Evolutionary conservation across 2,329 filamentous ascomycete species (phyloP).

Genomic region (Arthroderma uncinatum): DNA sequence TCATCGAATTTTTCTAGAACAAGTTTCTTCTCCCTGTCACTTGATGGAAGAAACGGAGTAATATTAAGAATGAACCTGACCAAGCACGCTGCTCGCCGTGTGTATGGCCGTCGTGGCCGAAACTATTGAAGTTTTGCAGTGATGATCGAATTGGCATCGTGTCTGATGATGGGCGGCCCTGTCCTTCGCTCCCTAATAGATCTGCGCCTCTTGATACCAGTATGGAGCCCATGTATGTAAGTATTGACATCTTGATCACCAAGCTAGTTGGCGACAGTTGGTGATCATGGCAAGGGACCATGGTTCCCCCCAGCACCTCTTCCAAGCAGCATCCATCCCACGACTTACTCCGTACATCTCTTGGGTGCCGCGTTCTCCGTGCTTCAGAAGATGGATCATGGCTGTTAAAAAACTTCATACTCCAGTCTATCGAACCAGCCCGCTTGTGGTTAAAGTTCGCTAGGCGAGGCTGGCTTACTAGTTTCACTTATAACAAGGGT

Average conservation of each 20-base stretch:
- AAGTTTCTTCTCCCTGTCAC: background rate
- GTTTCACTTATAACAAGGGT: background rate
- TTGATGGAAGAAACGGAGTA: background rate
- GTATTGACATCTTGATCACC: background rate
- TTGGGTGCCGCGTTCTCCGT: background rate
- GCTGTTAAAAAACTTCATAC: background rate
- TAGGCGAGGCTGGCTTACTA: background rate
- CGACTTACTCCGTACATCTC: too few species aligned
- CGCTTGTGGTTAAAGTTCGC: background rate
- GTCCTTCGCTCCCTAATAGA: background rate
- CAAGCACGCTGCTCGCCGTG: background rate
- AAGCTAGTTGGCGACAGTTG: background rate
- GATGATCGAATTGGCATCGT: slow-evolving; percentile 1
- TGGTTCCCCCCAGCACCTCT: background rate
- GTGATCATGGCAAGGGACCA: background rate
- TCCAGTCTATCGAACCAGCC: background rate
- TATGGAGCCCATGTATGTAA: background rate
- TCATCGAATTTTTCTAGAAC: background rate
- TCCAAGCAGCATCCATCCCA: background rate
- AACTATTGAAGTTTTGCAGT: slow-evolving; percentile 1
- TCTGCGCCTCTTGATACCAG: background rate
- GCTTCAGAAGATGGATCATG: background rate
- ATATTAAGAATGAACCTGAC: background rate
- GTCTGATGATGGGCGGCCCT: slow-evolving; percentile 1
- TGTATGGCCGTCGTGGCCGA: background rate